Percentiles rank a stretch among this genome's conserved stretches.
Conservation (phyloP, 2,329 filamentous ascomycete genomes). For the Spiromastix sp. region DNA sequence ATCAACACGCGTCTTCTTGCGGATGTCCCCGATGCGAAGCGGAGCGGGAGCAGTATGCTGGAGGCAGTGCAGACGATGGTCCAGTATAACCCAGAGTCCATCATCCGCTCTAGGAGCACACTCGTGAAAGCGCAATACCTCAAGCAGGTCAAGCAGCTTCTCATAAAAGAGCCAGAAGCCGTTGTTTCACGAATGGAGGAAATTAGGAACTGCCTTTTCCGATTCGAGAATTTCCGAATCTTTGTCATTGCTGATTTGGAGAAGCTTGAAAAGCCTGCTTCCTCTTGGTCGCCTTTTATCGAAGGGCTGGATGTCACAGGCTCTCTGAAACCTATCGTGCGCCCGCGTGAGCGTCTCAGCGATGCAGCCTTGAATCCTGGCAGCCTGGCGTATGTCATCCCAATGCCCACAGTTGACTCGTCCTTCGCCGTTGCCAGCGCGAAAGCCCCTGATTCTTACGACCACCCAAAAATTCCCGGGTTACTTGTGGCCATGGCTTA, state of each 20-base stretch:
- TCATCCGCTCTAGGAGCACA: constrained; percentile 66
- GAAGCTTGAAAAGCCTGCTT: constrained; percentile 64
- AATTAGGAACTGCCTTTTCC: constrained; percentile 65
- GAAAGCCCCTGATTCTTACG: constrained; percentile 62
- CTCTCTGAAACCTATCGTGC: constrained; percentile 59
- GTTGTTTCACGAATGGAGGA: constrained; percentile 70
- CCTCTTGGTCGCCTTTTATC: constrained; percentile 62
- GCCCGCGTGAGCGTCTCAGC: constrained; percentile 61
- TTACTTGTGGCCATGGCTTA: constrained; percentile 83
- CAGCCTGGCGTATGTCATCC: constrained; percentile 65
- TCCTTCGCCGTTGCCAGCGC: constrained; percentile 74
- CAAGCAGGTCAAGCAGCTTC: constrained; percentile 69
- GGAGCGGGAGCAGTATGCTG: constrained; percentile 59
- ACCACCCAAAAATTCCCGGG: constrained; percentile 68
- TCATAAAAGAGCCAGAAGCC: constrained; percentile 63
- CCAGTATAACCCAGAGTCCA: constrained; percentile 66
- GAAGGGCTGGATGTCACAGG: constrained; percentile 41
- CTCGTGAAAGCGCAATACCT: constrained; percentile 82
- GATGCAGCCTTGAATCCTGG: constrained; percentile 66
- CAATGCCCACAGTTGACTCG: constrained; percentile 86
- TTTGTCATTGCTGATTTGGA: constrained; percentile 73
- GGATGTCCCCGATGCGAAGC: constrained; percentile 85
- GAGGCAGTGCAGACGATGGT: constrained; percentile 60
- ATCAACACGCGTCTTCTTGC: constrained; percentile 72
- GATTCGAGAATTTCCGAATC: constrained; percentile 74